phyloP scores from a whole-genome alignment of 441 rosid species.

The Croton laevigatus region DNA sequence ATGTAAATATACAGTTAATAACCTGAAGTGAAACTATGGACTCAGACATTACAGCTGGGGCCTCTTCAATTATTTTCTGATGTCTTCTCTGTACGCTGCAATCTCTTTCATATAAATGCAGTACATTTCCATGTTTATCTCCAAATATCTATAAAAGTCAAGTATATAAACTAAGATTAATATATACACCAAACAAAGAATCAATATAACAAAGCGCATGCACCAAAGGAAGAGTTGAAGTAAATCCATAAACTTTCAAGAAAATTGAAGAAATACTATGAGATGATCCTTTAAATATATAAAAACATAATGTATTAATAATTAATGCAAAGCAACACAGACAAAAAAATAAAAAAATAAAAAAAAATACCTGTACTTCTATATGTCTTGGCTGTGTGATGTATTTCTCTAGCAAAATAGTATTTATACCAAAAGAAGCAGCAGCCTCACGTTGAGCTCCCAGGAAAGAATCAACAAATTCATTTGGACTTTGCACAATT shows the following conservation, averaged over 20 bases:
- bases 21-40: slow-evolving; percentile 25
- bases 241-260: slow-evolving; percentile 4
- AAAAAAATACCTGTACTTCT: slow-evolving; percentile 79
- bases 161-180: slow-evolving; percentile 19
- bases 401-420: slow-evolving; percentile 92
- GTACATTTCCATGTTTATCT: slow-evolving; percentile 74
- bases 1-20: slow-evolving; percentile 25
- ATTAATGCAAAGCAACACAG: background rate
- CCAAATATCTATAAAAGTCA: slow-evolving; percentile 64
- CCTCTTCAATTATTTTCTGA: slow-evolving; percentile 98
- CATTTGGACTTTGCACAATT: slow-evolving; percentile 62
- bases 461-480: slow-evolving; percentile 73
- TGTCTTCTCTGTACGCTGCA: slow-evolving; percentile 98
- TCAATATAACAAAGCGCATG: background rate
- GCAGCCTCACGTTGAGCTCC: slow-evolving; percentile 98
- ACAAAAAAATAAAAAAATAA: slow-evolving; percentile 12
- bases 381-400: slow-evolving; percentile 90
- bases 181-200: background rate
- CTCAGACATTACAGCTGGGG: slow-evolving; percentile 81
- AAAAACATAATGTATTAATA: background rate
- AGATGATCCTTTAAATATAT: background rate
- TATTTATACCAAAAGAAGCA: slow-evolving; percentile 85
- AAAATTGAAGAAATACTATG: slow-evolving; percentile 2
- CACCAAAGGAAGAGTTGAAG: background rate
- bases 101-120: slow-evolving; percentile 89